Conservation (phyloP, 2,329 filamentous ascomycete species). For the Talaromyces rugulosus region DNA sequence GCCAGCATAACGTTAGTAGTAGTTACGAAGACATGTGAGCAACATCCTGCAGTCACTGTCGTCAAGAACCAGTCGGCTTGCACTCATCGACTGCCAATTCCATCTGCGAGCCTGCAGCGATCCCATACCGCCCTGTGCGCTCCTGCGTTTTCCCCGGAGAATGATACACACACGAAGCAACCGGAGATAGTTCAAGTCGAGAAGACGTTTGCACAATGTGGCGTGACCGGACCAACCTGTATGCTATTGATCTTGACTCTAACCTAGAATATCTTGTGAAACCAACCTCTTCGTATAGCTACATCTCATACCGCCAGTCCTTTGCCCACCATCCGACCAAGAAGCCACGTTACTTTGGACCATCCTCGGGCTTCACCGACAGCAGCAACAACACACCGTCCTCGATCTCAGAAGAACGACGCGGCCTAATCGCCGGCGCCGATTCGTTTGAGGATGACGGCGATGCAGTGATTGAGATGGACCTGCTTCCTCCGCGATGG, state of each 20-base stretch:
- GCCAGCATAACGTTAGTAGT: not conserved
- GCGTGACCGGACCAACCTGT: conserved; percentile 99
- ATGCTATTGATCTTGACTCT: conserved; percentile 32
- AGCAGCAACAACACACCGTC: conserved; percentile 45
- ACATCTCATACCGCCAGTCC: conserved; percentile 98
- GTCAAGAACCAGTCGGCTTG: not conserved
- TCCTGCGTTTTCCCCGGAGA: not conserved
- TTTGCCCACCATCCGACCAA: conserved; percentile 92
- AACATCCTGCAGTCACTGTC: not conserved
- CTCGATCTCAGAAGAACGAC: conserved; percentile 63
- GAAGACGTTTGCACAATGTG: conserved; percentile 65
- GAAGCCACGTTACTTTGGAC: conserved; percentile 65
- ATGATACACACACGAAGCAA: not conserved
- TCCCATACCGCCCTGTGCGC: not conserved
- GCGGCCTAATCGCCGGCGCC: conserved; percentile 77
- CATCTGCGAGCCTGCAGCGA: not conserved
- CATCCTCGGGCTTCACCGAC: conserved; percentile 59
- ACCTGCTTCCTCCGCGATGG: conserved; percentile 90
- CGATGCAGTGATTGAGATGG: conserved; percentile 97
- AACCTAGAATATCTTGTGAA: not conserved
- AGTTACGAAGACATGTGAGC: not conserved
- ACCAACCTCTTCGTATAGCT: conserved; percentile 51
- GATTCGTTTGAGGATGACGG: conserved; percentile 72
- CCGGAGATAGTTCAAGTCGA: not conserved
- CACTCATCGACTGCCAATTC: not conserved